Evolutionary conservation across 164 flowering plant species (phyloP), one percentile per base, ranked within the genome.

Genomic region (Magnolia kwangsiensis): DNA sequence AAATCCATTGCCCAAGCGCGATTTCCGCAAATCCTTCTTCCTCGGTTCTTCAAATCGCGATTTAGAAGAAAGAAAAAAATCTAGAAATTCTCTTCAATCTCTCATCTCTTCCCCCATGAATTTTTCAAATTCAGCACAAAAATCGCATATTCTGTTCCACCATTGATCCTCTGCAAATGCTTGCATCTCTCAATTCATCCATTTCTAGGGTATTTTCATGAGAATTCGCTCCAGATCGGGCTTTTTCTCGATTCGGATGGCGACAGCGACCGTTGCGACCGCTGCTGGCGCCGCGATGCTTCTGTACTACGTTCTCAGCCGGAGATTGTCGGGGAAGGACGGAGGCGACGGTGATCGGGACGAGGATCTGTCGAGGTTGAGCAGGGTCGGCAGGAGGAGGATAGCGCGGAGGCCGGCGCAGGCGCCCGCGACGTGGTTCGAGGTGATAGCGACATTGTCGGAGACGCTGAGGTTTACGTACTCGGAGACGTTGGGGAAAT

Each of bases 401-500:
- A 70, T 84, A 19, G 63, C 80, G 1, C 78, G 91, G 69, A 73
- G 94, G 72, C 93, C 92, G 8, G 92, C 90, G 50, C 97, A 93
- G 75, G 98, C 99, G 59, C 99, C 99, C 4, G 97, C 89, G 8
- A 93, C 97, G 55, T 92, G 95, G 96, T 74, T 89, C 8, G 98
- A 95, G 81, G 77, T 92, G 68, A 86, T 95, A 29, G 73, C 85
- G 6, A 93, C 97, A 49, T 74, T 95, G 74, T 84, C 97, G 64
- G 99, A 95, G 84, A 93, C 98, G 50, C 81, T 95, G 23, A 82
- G 96, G 83, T 95, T 95, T 78, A 92, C 93, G 21, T 95, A 93
- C 75, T 85, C 98, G 59, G 99, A 95, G 79, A 93, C 99, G n/a
- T 75, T 95, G 14, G 98, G 97, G 18, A 93, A 95, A 82, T 95